Evolutionary conservation across 257 asterid genomes (phyloP), one percentile per base, ranked within the genome.

Genomic region (Buddleja alternifolia): DNA sequence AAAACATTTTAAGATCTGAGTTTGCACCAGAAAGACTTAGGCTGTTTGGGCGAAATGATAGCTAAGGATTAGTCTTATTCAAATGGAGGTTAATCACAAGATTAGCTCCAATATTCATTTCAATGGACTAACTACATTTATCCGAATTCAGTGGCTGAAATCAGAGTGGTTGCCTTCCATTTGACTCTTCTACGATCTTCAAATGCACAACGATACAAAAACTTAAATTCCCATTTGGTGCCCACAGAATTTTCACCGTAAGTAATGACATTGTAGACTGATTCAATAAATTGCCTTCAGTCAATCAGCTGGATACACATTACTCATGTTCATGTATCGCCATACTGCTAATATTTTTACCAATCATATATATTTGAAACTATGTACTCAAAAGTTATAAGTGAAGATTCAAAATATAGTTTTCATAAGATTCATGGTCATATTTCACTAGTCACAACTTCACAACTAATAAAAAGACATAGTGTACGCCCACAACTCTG

Each of bases 81-180:
- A 20, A 59, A 57, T 32, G 60, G 39, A 47, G 58, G 3, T 17
- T 25, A 46, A 55, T 37, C 12, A 60, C 19, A 36, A 15, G 51
- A 4, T 23, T 40, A 40, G 51, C 55, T 7, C 29, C 46, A 20
- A 48, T 45, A 21, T 58, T 46, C 16, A 14, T 29, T 16, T 45
- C 45, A 58, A 44, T 10, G 60, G 52, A 42, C 19, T 63, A 54
- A 53, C 59, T 15, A 10, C 25, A 51, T 36, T 46, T 21, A 32
- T 34, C 63, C 52, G 34, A 64, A 37, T 65, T 64, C 17, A 56
- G 56, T 36, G 20, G 63, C 16, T 17, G 53, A 46, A 36, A 36
- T 21, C 60, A 72, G 32, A 36, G 53, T 61, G 16, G 17, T 24
- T 41, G 62, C 24, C 17, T 63, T 36, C 50, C 50, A 20, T 11